Conservation (phyloP, 257 asterid genomes). For the Linderniella brevidens region DNA sequence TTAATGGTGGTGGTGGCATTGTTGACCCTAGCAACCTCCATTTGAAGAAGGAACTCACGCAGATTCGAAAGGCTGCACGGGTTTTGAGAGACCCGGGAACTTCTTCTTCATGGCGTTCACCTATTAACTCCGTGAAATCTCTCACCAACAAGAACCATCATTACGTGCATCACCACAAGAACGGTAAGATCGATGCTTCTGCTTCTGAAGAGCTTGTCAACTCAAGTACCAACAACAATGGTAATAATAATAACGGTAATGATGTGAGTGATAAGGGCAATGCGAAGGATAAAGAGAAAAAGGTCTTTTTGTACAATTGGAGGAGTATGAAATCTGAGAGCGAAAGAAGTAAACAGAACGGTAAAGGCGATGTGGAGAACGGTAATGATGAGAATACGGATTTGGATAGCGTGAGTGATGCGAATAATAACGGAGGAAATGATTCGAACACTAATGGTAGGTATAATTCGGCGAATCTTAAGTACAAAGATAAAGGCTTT, state of each 20-base stretch:
- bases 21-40: constrained; percentile 83
- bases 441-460: constrained; percentile 43
- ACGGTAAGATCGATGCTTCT: constrained; percentile 13
- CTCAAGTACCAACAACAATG: constrained; percentile 2
- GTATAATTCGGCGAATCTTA: constrained; percentile 36
- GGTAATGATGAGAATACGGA: constrained; percentile 35
- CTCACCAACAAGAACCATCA: constrained; percentile 49
- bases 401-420: constrained; percentile 42
- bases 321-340: constrained; percentile 66
- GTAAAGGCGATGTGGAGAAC: constrained; percentile 24
- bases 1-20: constrained; percentile 10
- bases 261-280: constrained; percentile 16
- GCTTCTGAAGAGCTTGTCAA: background rate
- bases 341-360: constrained; percentile 40
- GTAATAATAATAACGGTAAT: constrained; percentile 8
- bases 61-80: constrained; percentile 78
- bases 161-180: constrained; percentile 41
- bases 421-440: constrained; percentile 41
- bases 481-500: constrained; percentile 42
- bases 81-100: constrained; percentile 89
- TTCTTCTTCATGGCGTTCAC: constrained; percentile 77
- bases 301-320: constrained; percentile 78
- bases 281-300: constrained; percentile 30
- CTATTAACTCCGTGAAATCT: constrained; percentile 60
- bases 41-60: constrained; percentile 86